Evolutionary conservation across 192 early-diverging fungal species (phyloP).

Genomic region (Coemansia erecta): DNA sequence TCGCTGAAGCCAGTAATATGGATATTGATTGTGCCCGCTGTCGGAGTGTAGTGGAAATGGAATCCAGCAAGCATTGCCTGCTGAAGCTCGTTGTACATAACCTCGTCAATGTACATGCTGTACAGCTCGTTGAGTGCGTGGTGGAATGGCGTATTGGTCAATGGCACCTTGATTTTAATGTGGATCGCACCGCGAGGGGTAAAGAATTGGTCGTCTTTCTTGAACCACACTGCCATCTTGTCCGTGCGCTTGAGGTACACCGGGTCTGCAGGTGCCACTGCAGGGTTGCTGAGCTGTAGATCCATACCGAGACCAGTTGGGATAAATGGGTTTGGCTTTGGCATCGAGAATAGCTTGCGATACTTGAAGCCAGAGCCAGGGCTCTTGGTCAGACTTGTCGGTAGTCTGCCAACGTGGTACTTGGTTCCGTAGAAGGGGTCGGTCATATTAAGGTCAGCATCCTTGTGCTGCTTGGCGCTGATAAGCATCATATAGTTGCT

Average conservation of each 20-base stretch:
- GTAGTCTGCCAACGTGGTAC: not conserved
- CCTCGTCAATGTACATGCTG: conserved; percentile 66
- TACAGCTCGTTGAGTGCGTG: conserved; percentile 64
- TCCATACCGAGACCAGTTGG: conserved; percentile 69
- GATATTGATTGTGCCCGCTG: conserved; percentile 61
- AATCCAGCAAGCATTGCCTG: conserved; percentile 75
- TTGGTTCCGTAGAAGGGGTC: not conserved
- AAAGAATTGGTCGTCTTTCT: conserved; percentile 86
- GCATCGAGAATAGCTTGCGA: conserved; percentile 54
- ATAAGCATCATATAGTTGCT: conserved; percentile 5
- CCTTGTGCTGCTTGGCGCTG: not conserved
- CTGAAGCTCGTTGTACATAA: conserved; percentile 76
- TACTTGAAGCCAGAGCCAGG: not conserved
- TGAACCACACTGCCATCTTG: conserved; percentile 75
- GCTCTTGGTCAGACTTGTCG: not conserved
- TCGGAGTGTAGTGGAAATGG: conserved; percentile 59
- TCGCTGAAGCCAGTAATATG: conserved; percentile 77
- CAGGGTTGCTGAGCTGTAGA: conserved; percentile 10
- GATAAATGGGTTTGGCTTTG: conserved; percentile 71
- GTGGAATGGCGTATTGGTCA: conserved; percentile 48
- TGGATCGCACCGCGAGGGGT: conserved; percentile 75
- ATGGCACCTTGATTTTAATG: conserved; percentile 54
- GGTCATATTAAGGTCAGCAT: not conserved
- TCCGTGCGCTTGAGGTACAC: conserved; percentile 13
- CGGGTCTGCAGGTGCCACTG: not conserved